Percentiles rank a stretch among this genome's conserved stretches.
phyloP scores from a whole-genome alignment of 2,329 filamentous ascomycete genomes.

The Dryadomyces quercus-mongolicae region DNA sequence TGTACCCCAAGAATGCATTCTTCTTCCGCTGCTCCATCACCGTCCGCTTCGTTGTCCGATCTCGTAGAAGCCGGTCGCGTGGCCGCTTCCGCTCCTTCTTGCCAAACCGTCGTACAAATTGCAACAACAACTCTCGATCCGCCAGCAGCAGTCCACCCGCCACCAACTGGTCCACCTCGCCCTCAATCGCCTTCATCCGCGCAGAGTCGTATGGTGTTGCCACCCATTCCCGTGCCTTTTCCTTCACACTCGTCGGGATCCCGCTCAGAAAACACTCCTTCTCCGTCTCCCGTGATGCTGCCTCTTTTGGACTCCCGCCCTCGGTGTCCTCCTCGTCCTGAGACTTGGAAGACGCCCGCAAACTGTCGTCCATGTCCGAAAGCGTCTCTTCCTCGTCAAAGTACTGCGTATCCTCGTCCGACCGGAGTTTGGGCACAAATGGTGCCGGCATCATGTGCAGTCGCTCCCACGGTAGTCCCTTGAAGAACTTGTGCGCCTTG shows the following conservation, averaged over 20 bases:
- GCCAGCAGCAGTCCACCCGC: constrained; percentile 18
- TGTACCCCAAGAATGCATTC: constrained; percentile 82
- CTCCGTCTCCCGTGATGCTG: constrained; percentile 12
- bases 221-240: constrained; percentile 31
- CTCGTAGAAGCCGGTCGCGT: constrained; percentile 73
- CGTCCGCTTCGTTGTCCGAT: constrained; percentile 49
- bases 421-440: constrained; percentile 62
- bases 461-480: constrained; percentile 63
- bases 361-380: constrained; percentile 30
- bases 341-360: neutral
- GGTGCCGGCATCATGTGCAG: constrained; percentile 62
- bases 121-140: constrained; percentile 31
- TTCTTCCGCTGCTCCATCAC: constrained; percentile 74
- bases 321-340: neutral
- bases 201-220: constrained; percentile 34
- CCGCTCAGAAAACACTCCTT: constrained; percentile 22
- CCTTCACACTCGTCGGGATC: constrained; percentile 28
- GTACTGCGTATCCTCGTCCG: constrained; percentile 68
- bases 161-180: constrained; percentile 28
- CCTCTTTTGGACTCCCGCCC: neutral
- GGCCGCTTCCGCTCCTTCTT: constrained; percentile 64
- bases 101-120: constrained; percentile 39
- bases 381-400: constrained; percentile 74
- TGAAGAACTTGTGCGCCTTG: constrained; percentile 80
- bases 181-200: constrained; percentile 35